Evolutionary conservation across 768 basidiomycete species (phyloP).

Genomic region (Lentinula detonsa): DNA sequence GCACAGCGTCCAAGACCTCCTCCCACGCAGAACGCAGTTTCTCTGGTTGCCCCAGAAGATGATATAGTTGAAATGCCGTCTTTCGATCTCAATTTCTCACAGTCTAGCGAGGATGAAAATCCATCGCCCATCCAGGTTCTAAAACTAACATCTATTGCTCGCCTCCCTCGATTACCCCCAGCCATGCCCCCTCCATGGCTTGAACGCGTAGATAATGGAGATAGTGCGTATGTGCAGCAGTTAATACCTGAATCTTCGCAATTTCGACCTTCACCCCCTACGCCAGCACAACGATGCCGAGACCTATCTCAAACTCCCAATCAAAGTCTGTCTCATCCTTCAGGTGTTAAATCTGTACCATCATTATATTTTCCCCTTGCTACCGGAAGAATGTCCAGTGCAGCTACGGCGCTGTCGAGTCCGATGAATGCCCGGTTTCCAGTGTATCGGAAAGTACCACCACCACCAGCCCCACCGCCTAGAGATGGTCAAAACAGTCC

Average conservation of each 20-base stretch:
- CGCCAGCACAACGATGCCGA: not conserved
- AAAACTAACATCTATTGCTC: not conserved
- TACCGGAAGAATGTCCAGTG: not conserved
- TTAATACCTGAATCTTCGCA: slow-evolving; percentile 2
- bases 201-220: not conserved
- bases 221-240: not conserved
- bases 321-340: not conserved
- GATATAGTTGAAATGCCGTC: not conserved
- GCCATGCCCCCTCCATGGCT: not conserved
- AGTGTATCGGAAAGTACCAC: not conserved
- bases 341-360: not conserved
- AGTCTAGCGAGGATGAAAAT: not conserved
- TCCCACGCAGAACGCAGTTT: not conserved
- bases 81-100: not conserved
- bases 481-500: not conserved
- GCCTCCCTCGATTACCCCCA: not conserved
- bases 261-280: not conserved
- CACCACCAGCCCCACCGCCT: not conserved
- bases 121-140: not conserved
- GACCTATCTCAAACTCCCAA: not conserved
- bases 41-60: not conserved
- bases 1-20: not conserved
- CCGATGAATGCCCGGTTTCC: not conserved
- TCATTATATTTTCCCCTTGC: not conserved
- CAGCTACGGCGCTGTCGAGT: not conserved